phyloP scores from a whole-genome alignment of 768 basidiomycete genomes.

The Suillus brevipes region DNA sequence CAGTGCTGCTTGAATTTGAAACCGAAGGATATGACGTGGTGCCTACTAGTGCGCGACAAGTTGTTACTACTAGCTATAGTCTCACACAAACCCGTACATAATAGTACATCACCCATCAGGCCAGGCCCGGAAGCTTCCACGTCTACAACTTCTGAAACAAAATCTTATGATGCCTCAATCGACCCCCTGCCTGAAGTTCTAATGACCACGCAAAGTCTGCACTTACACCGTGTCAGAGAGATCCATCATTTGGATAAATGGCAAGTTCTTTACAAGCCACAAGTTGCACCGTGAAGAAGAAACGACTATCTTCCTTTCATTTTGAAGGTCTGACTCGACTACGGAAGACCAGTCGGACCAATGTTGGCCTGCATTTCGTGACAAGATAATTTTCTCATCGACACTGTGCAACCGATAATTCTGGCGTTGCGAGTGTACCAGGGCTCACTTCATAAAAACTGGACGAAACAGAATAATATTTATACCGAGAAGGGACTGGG shows the following conservation, averaged over 20 bases:
- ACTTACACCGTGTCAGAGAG: not conserved
- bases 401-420: no score
- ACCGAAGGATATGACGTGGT: not conserved
- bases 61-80: no score
- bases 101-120: not conserved
- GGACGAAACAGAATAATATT: not conserved
- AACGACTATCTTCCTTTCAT: not conserved
- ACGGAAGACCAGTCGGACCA: not conserved
- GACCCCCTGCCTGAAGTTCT: no score
- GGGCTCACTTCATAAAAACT: not conserved
- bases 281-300: not conserved
- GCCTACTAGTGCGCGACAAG: not conserved
- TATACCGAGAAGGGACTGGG: not conserved
- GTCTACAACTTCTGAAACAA: not conserved
- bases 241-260: not conserved
- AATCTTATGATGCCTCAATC: no score
- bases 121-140: not conserved
- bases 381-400: not conserved
- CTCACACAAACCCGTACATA: not conserved
- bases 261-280: not conserved
- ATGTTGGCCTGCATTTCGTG: not conserved
- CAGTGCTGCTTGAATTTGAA: not conserved
- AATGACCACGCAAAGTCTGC: not conserved
- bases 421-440: not conserved
- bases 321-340: not conserved